A percentile compares a stretch with the other conserved stretches of the same genome.
Evolutionary conservation across 768 basidiomycete genomes (phyloP).

Genomic region (Trametes coccinea): DNA sequence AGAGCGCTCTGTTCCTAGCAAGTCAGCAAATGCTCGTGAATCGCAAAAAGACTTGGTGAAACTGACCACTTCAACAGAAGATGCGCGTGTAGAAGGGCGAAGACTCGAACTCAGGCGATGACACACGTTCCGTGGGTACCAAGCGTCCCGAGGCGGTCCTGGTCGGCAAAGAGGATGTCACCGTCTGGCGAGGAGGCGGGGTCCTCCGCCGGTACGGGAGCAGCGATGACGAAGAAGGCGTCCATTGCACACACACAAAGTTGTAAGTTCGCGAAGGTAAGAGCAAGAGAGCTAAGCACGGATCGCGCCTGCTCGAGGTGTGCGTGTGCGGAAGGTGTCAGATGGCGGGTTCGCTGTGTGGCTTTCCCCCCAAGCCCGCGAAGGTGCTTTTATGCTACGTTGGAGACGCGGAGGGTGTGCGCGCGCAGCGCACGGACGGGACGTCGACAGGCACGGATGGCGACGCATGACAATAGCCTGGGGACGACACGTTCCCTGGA

Average conservation of each 20-base stretch:
- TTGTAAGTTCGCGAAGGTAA: not conserved
- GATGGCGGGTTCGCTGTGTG: conserved; percentile 14
- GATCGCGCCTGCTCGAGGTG: conserved; percentile 1
- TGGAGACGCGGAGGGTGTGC: too few species aligned
- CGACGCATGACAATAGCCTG: conserved; percentile 16
- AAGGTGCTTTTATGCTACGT: not conserved
- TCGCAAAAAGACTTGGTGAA: too few species aligned
- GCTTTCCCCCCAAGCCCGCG: not conserved
- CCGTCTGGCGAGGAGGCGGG: conserved; percentile 10
- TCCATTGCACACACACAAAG: conserved; percentile 18
- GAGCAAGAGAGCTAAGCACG: not conserved
- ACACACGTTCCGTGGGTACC: conserved; percentile 12
- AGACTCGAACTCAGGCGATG: conserved; percentile 12
- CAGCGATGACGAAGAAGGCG: conserved; percentile 26
- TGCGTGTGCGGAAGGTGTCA: not conserved
- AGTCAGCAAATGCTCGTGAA: not conserved
- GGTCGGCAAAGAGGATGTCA: conserved; percentile 21
- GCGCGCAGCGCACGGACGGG: not conserved
- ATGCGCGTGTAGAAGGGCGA: not conserved
- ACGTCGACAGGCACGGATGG: conserved; percentile 10
- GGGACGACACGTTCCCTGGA: conserved; percentile 12
- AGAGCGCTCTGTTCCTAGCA: not conserved
- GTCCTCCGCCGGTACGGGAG: conserved; percentile 21
- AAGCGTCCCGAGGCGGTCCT: conserved; percentile 10
- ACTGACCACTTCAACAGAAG: conserved; percentile 4